Evolutionary conservation across 2,329 filamentous ascomycete genomes (phyloP).

Genomic region (Fusarium luffae): DNA sequence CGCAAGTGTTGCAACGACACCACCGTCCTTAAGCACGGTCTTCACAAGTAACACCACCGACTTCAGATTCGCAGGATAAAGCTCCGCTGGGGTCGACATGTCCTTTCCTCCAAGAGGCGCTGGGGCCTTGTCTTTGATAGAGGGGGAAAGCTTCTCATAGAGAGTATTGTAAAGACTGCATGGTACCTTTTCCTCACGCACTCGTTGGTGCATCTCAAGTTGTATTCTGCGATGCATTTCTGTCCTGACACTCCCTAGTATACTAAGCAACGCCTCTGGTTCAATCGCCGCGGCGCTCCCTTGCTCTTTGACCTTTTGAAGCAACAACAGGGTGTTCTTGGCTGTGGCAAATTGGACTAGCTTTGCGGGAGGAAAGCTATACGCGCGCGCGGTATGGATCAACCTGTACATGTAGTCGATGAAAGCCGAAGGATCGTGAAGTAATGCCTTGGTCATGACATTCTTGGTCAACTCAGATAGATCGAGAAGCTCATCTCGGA

Average conservation of each 20-base stretch:
- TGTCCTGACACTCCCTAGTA: neutral
- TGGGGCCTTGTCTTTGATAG: neutral
- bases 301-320: neutral
- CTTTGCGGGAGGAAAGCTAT: neutral
- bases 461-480: neutral
- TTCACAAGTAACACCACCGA: neutral
- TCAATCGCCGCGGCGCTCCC: neutral
- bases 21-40: neutral
- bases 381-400: neutral
- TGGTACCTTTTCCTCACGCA: neutral
- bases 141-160: neutral
- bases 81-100: neutral
- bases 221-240: neutral
- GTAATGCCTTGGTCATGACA: neutral
- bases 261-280: neutral
- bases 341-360: neutral
- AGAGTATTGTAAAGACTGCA: neutral
- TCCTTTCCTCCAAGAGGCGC: neutral
- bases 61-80: neutral
- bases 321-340: neutral
- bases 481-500: neutral
- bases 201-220: constrained; percentile 2
- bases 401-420: neutral
- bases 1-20: neutral
- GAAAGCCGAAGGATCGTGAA: neutral